Evolutionary conservation across 495 filamentous ascomycete genomes (phyloP).

Genomic region (Penicillium bialowiezense): DNA sequence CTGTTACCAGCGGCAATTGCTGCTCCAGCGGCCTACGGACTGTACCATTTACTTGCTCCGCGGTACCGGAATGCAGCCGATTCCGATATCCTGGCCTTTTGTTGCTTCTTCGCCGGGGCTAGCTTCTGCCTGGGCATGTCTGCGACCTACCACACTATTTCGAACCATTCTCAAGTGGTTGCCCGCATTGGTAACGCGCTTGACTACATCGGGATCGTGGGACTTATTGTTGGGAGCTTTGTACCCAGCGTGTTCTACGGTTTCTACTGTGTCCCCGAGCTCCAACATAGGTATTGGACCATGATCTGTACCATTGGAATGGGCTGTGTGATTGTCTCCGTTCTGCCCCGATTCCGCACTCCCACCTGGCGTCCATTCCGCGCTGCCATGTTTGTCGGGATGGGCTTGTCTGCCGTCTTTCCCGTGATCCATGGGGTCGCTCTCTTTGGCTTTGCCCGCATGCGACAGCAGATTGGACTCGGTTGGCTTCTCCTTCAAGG

Average conservation of each 20-base stretch:
- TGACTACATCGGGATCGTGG: conserved; percentile 89
- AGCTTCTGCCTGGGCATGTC: conserved; percentile 79
- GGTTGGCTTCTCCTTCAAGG: conserved; percentile 80
- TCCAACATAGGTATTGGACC: conserved; percentile 68
- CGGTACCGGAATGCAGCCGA: conserved; percentile 63
- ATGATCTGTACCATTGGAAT: conserved; percentile 77
- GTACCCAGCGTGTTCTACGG: conserved; percentile 86
- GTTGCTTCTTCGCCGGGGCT: conserved; percentile 77
- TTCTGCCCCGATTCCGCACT: conserved; percentile 77
- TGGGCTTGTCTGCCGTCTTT: conserved; percentile 81
- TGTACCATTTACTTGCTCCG: conserved; percentile 54
- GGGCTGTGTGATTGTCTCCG: conserved; percentile 70
- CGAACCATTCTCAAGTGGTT: conserved; percentile 61
- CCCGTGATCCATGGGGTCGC: conserved; percentile 72
- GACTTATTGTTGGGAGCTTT: conserved; percentile 83
- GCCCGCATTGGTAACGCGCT: conserved; percentile 66
- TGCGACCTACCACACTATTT: conserved; percentile 73
- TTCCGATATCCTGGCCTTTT: conserved; percentile 68
- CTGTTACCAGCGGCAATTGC: conserved; percentile 53
- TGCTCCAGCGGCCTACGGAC: conserved; percentile 33
- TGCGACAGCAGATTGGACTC: conserved; percentile 74
- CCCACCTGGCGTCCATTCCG: conserved; percentile 81
- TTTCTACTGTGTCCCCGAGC: conserved; percentile 61
- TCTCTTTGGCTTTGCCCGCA: conserved; percentile 55
- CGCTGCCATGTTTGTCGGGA: conserved; percentile 84